phyloP scores from a whole-genome alignment of 306 rosid species.

The Dryas octopetala region DNA sequence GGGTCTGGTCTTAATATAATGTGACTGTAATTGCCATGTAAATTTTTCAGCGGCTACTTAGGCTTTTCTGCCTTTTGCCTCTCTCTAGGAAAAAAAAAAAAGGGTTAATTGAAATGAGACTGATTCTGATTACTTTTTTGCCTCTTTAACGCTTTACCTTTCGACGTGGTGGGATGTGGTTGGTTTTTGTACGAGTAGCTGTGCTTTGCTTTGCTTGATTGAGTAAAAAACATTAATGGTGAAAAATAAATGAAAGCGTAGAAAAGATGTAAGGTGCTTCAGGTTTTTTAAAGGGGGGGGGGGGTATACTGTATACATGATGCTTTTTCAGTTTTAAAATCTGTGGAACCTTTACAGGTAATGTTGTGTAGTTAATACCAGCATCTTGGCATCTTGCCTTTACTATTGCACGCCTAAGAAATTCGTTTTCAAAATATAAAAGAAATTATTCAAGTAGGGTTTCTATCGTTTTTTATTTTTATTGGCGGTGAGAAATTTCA shows the following conservation, averaged over 20 bases:
- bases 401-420: not conserved
- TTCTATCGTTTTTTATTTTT: no score
- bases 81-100: not conserved
- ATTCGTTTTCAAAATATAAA: not conserved
- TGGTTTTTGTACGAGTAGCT: not conserved
- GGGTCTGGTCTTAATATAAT: not conserved
- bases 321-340: not conserved
- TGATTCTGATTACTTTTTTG: conserved; percentile 12
- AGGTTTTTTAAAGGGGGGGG: no score
- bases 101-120: not conserved
- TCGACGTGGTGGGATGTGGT: conserved; percentile 4
- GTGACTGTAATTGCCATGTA: conserved; percentile 40
- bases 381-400: not conserved
- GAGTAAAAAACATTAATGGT: not conserved
- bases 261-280: not conserved
- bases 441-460: not conserved
- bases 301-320: no score
- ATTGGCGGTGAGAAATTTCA: no score
- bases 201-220: not conserved
- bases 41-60: conserved; percentile 36
- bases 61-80: conserved; percentile 21
- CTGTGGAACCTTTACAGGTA: not conserved
- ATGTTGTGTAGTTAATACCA: conserved; percentile 3
- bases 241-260: not conserved
- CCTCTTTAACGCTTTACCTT: not conserved